Evolutionary conservation across 768 basidiomycete species (phyloP).

Genomic region (Dioszegia crocea): DNA sequence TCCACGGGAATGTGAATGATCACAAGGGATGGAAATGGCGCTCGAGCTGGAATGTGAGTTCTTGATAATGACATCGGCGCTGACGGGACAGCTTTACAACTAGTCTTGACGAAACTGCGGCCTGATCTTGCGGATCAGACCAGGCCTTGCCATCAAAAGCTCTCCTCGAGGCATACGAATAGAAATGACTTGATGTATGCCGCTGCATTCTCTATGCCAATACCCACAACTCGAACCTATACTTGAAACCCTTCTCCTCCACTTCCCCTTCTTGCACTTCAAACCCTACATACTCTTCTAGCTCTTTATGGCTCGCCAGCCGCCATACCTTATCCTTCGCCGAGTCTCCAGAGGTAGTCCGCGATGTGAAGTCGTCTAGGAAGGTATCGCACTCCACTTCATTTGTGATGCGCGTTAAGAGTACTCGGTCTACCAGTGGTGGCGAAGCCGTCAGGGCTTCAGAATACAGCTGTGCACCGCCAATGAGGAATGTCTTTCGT

Average conservation of each 20-base stretch:
- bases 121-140: no score
- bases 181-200: background rate
- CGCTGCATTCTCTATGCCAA: background rate
- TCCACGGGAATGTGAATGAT: conserved; percentile 78
- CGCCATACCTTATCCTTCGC: conserved; percentile 54
- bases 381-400: conserved; percentile 82
- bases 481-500: conserved; percentile 72
- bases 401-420: conserved; percentile 75
- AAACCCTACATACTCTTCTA: conserved; percentile 74
- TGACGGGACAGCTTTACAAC: conserved; percentile 21
- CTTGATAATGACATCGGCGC: background rate
- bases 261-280: conserved; percentile 70
- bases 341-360: conserved; percentile 20
- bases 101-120: background rate
- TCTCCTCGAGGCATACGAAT: background rate
- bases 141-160: no score
- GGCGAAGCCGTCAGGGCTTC: conserved; percentile 57
- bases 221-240: conserved; percentile 96
- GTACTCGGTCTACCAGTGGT: conserved; percentile 68
- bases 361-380: conserved; percentile 65
- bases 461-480: conserved; percentile 80
- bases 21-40: conserved; percentile 79
- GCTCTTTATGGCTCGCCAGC: conserved; percentile 59
- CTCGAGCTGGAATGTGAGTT: conserved; percentile 53
- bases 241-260: conserved; percentile 75